Conservation (phyloP, 2,329 filamentous ascomycete species). For the Epichloe elymi region DNA sequence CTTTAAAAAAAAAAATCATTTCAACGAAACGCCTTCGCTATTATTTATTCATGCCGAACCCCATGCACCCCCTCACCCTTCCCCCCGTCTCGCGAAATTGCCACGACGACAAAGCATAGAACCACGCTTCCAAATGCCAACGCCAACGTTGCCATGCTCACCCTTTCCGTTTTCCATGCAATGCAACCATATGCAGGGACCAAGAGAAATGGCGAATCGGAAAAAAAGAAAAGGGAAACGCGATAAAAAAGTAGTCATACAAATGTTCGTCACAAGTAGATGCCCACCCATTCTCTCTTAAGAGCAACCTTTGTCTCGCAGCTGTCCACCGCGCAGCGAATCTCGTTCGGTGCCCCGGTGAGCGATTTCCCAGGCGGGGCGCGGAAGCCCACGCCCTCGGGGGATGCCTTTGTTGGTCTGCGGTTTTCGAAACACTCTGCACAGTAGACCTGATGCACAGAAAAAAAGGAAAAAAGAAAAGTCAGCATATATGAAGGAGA, state of each 20-base stretch:
- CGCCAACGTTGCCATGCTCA: neutral
- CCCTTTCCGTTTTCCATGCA: neutral
- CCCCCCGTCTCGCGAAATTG: neutral
- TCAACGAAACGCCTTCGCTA: neutral
- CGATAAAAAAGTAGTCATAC: neutral
- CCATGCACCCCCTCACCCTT: too few species aligned
- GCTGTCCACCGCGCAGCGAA: constrained; percentile 42
- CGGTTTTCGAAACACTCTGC: constrained; percentile 47
- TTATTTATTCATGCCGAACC: neutral
- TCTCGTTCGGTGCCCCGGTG: constrained; percentile 16
- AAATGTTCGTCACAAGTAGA: constrained; percentile 32
- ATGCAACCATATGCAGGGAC: neutral
- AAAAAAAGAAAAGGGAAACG: neutral
- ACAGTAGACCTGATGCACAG: constrained; percentile 43
- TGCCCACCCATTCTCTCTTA: constrained; percentile 48
- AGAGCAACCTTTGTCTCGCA: constrained; percentile 39
- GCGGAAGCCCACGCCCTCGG: constrained; percentile 26
- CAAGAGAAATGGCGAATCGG: neutral
- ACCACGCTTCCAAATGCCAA: neutral
- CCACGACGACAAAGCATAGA: neutral
- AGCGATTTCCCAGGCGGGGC: constrained; percentile 16
- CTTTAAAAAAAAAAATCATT: neutral
- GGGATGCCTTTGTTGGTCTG: constrained; percentile 22
- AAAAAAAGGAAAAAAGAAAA: neutral
- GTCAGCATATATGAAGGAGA: neutral